A percentile compares a stretch with the other conserved stretches of the same genome.
Evolutionary conservation across 495 filamentous ascomycete genomes (phyloP).

Genomic region (Xylaria scruposa): DNA sequence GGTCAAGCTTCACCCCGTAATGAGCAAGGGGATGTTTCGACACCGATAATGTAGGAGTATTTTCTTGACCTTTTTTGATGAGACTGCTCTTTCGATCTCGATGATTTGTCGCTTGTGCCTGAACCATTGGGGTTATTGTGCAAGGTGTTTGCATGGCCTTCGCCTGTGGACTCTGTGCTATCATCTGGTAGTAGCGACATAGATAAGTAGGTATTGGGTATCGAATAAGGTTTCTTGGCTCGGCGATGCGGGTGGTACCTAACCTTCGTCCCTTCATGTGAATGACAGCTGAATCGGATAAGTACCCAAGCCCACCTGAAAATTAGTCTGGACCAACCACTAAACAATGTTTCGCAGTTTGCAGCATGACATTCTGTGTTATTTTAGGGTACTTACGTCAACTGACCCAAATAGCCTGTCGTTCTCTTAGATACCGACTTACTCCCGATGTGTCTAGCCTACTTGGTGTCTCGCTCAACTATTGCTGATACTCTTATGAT

Average conservation of each 20-base stretch:
- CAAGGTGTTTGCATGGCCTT: neutral
- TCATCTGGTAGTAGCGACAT: neutral
- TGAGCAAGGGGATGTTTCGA: conserved; percentile 9
- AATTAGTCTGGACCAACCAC: neutral
- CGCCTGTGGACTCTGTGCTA: neutral
- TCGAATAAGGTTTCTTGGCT: neutral
- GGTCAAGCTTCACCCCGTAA: conserved; percentile 14
- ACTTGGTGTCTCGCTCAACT: too few relatives aligned
- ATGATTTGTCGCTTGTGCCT: neutral
- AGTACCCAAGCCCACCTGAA: conserved; percentile 6
- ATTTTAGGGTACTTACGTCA: conserved; percentile 28
- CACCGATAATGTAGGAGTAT: neutral
- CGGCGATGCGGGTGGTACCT: neutral
- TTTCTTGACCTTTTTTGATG: neutral
- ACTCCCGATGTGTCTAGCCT: too few relatives aligned
- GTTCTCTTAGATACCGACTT: too few relatives aligned
- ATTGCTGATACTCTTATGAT: neutral
- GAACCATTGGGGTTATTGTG: neutral
- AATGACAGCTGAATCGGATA: conserved; percentile 18
- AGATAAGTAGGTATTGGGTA: neutral
- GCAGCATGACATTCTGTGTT: conserved; percentile 17
- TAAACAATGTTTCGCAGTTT: conserved; percentile 30
- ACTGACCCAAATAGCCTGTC: neutral
- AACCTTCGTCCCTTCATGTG: neutral
- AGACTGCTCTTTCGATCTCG: neutral